Conservation (phyloP, 345 rosid genomes). For the Clausena lansium region DNA sequence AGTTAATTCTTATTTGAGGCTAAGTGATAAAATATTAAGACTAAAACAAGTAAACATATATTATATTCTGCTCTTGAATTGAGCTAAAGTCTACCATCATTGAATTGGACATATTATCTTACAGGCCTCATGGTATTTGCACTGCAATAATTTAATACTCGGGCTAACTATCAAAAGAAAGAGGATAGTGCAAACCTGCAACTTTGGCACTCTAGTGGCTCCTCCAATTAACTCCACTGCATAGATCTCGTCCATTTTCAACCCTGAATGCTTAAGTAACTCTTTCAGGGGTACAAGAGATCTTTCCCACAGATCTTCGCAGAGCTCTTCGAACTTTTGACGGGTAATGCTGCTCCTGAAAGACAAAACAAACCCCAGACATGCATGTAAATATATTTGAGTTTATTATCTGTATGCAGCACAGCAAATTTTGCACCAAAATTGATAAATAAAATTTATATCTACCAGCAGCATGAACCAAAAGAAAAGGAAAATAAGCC, state of each 20-base stretch:
- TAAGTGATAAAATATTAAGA: not conserved
- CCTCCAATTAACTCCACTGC: slow-evolving; percentile 98
- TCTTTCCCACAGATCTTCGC: slow-evolving; percentile 91
- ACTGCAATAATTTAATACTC: not conserved
- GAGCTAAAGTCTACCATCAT: not conserved
- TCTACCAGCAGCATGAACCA: not conserved
- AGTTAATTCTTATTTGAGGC: not conserved
- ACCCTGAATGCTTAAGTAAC: slow-evolving; percentile 70
- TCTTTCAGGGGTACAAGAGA: slow-evolving; percentile 79
- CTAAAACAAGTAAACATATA: not conserved
- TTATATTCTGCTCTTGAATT: not conserved
- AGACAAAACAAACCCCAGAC: slow-evolving; percentile 16
- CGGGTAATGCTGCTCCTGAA: slow-evolving; percentile 92
- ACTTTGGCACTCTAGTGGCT: slow-evolving; percentile 97
- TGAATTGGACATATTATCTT: not conserved
- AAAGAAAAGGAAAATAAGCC: not conserved
- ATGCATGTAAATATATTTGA: slow-evolving; percentile 6
- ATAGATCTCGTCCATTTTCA: slow-evolving; percentile 70
- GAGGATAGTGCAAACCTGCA: slow-evolving; percentile 64
- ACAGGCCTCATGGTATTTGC: not conserved
- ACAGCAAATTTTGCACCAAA: not conserved
- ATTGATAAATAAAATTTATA: not conserved
- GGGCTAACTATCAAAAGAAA: slow-evolving; percentile 6
- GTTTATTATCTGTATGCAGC: not conserved
- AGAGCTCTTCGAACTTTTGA: slow-evolving; percentile 95